Base-by-base conservation (phyloP, 108 stramenopile species). In the Nitzschia sp. region DNA sequence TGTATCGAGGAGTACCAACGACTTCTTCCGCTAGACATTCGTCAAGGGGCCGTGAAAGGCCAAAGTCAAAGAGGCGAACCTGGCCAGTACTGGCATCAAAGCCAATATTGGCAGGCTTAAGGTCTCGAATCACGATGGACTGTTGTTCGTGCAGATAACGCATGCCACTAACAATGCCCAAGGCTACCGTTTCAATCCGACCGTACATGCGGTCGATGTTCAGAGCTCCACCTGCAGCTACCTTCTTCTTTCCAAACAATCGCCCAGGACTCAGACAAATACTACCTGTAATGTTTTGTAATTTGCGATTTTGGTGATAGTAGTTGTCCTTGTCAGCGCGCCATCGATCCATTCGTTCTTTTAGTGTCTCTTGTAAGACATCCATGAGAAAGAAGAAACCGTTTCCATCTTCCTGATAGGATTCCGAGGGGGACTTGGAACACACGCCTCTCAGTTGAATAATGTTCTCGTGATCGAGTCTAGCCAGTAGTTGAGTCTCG, bases 351-450 rank as follows among this genome's bases (percentile, higher is more conserved):
- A 89, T 77, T 28, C 79, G 58, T 3, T 76, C 54, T 15, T 34
- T 64, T 15, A 89, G 67, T 1, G 77, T 82, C 13, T 77, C 81
- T 30, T 46, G 26, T 42, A 89, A 61, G 3, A 72, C 78, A 65
- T 89, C 88, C 46, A 89, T 36, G n/a, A 84, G 66, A 5, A 89
- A 54, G 63, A 86, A 89, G 68, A 77, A 86, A 4, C 78, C 63
- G 8, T 28, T 31, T 5, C 57, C 68, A 29, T 61, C 54, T 0
- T 64, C 63, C 42, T 46, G 46, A 55, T 46, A 72, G 0, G 71
- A 61, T 19, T 67, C 15, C 0, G 70, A 62, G 19, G 66, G 46
- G 35, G 19, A 15, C 8, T 29, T 33, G 3, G 59, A 47, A n/a
- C 25, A 61, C 11, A 71, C 29, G 2, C 70, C 79, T 13, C 56